Evolutionary conservation across 768 basidiomycete genomes (phyloP).

Genomic region (Russula foetens): DNA sequence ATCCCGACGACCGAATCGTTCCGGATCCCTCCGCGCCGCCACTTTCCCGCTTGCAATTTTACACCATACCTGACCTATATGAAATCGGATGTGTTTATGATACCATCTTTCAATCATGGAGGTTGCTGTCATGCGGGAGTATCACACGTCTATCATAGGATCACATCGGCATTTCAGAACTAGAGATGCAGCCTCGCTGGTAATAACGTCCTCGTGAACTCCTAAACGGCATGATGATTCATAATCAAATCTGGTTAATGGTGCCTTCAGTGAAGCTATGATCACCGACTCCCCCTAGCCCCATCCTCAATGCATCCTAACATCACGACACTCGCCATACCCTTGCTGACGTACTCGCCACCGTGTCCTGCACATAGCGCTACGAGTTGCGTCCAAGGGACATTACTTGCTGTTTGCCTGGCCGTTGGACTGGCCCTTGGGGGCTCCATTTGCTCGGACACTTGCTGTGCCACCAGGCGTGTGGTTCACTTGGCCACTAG

Average conservation of each 20-base stretch:
- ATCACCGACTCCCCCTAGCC: neutral
- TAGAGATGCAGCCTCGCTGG: no score
- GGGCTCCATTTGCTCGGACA: neutral
- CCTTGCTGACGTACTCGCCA: neutral
- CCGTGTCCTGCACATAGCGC: neutral
- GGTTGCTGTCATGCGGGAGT: no score
- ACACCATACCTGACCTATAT: no score
- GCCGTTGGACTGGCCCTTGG: neutral
- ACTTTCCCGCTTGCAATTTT: no score
- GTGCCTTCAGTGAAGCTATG: neutral
- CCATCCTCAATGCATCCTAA: neutral
- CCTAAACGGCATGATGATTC: no score
- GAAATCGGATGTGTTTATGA: no score
- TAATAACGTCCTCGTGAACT: no score
- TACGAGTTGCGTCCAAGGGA: neutral
- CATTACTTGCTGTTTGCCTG: slow-evolving; percentile 1
- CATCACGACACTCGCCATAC: neutral
- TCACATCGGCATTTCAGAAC: no score
- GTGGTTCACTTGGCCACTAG: neutral
- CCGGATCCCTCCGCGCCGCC: no score
- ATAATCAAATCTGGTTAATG: neutral
- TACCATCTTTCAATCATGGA: no score
- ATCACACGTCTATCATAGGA: no score
- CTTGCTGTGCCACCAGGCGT: neutral
- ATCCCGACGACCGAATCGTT: no score